phyloP scores from a whole-genome alignment of 129 eudicot species.

The Erigeron canadensis region DNA sequence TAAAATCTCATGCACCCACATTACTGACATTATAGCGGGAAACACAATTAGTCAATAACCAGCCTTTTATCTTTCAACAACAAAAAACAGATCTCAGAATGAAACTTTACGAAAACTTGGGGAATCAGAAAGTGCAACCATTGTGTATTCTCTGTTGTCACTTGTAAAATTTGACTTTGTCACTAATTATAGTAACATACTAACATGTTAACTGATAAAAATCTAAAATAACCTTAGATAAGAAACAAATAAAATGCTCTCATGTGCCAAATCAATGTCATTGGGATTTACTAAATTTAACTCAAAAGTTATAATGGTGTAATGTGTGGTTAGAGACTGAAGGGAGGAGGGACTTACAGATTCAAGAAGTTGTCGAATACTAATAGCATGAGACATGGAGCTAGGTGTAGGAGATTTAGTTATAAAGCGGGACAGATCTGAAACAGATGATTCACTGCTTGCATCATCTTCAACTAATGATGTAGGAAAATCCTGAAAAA shows the following conservation, averaged over 20 bases:
- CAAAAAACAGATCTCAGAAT: no score
- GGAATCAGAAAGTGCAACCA: no score
- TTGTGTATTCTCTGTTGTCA: no score
- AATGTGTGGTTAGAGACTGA: constrained; percentile 9
- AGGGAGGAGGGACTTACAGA: constrained; percentile 46
- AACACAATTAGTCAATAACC: no score
- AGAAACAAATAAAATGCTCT: neutral
- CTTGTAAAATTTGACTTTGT: neutral
- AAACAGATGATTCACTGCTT: constrained; percentile 66
- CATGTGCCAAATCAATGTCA: neutral
- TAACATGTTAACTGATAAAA: no score
- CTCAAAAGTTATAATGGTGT: neutral
- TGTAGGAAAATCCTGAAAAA: constrained; percentile 63
- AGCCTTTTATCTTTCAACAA: no score
- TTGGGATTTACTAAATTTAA: neutral
- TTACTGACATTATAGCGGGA: no score
- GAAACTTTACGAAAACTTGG: no score
- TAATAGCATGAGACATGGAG: constrained; percentile 76
- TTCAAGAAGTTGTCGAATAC: constrained; percentile 92
- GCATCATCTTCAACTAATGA: constrained; percentile 75
- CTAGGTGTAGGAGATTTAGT: constrained; percentile 61
- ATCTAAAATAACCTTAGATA: no score
- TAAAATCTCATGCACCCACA: no score
- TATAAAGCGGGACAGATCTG: constrained; percentile 60
- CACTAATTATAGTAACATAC: neutral